A percentile compares a stretch with the other conserved stretches of the same genome.
Conservation (phyloP, 805 yeast species). For the Yarrowia sp. region DNA sequence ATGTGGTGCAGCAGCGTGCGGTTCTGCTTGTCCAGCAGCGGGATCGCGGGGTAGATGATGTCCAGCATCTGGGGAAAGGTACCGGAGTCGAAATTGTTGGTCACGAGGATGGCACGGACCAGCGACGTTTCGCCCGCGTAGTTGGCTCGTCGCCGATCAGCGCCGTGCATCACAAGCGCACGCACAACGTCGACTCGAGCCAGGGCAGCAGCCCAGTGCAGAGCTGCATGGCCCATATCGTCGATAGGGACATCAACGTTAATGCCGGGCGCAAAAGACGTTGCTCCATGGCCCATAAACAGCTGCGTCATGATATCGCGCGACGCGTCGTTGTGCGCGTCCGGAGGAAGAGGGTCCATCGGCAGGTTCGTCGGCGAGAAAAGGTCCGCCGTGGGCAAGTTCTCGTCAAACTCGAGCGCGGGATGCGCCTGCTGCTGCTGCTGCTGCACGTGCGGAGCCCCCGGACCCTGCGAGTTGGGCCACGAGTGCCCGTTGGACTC, state of each 20-base stretch:
- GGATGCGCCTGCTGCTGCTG: background rate
- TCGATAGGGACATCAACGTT: conserved; percentile 85
- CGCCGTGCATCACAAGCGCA: conserved; percentile 63
- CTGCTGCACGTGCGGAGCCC: background rate
- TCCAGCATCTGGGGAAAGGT: conserved; percentile 70
- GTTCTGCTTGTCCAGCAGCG: conserved; percentile 62
- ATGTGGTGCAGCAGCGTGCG: conserved; percentile 87
- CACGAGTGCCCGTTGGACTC: background rate
- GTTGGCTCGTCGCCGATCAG: conserved; percentile 70
- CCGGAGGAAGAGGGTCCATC: conserved; percentile 45
- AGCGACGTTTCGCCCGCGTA: conserved; percentile 84
- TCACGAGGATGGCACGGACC: conserved; percentile 77
- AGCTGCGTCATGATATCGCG: conserved; percentile 50
- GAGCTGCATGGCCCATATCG: conserved; percentile 86
- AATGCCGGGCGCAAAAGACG: conserved; percentile 43
- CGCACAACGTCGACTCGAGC: conserved; percentile 71
- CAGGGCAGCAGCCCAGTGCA: conserved; percentile 94
- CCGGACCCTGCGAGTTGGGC: too few species aligned
- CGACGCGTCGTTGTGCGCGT: conserved; percentile 40
- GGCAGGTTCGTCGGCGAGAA: conserved; percentile 34
- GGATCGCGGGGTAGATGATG: conserved; percentile 70
- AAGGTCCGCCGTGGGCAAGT: conserved; percentile 26
- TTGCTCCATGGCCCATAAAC: conserved; percentile 47
- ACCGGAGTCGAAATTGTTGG: conserved; percentile 75
- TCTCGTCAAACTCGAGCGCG: conserved; percentile 26